These are phyloP conservation scores for Albophoma yamanashiensis DNA, from an alignment of 2,329 filamentous ascomycete species.

Conservation along the genomic window DNA sequence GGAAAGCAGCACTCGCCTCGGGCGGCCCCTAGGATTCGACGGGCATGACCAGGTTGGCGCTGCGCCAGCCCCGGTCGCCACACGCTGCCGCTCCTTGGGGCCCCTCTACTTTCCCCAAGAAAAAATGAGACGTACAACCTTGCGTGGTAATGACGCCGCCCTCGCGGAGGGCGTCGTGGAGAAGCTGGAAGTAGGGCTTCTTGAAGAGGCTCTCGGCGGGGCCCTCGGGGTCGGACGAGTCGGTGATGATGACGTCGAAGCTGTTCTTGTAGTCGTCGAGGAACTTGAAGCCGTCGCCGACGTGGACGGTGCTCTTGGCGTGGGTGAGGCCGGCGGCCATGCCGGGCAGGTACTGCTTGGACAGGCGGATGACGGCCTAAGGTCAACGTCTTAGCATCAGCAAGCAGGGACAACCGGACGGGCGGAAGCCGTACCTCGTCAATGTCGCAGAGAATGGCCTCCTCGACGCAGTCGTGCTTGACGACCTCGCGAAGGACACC, in stretches of 20 bases:
- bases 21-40: constrained; percentile 19
- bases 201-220: constrained; percentile 95
- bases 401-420: neutral
- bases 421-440: constrained; percentile 63
- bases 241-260: constrained; percentile 99
- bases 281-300: constrained; percentile 99
- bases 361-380: constrained; percentile 89
- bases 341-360: constrained; percentile 91
- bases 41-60: neutral
- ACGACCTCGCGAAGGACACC: constrained; percentile 97
- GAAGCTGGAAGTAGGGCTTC: constrained; percentile 96
- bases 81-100: constrained; percentile 21
- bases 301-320: constrained; percentile 83
- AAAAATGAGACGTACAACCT: constrained; percentile 92
- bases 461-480: constrained; percentile 96
- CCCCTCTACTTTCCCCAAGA: constrained; percentile 27
- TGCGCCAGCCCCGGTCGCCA: neutral
- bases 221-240: constrained; percentile 94
- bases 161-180: constrained; percentile 79
- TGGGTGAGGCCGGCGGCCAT: constrained; percentile 93
- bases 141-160: constrained; percentile 98
- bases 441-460: constrained; percentile 95
- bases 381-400: neutral
- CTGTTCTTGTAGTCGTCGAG: constrained; percentile 90
- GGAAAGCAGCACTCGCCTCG: constrained; percentile 29